These are phyloP conservation scores for Simplicillium aogashimaense DNA, from an alignment of 2,329 filamentous ascomycete genomes.

Conservation along the genomic window DNA sequence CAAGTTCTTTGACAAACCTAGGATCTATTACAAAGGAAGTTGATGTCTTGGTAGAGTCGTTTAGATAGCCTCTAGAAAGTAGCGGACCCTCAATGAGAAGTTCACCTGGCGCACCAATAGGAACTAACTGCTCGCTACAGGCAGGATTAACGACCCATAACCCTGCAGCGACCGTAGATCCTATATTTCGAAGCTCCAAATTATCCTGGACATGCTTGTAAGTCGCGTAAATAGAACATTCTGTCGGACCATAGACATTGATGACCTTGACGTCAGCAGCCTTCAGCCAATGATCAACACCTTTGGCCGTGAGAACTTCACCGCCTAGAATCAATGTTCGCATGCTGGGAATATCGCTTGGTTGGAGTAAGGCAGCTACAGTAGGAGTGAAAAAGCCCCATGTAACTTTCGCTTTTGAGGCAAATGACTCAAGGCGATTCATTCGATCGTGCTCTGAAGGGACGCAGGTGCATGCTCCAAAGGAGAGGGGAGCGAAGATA, in stretches of 20 bases:
- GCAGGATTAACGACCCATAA: constrained; percentile 11
- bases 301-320: constrained; percentile 20
- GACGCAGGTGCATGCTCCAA: constrained; percentile 10
- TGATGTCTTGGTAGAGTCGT: constrained; percentile 19
- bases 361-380: constrained; percentile 5
- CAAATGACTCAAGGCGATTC: constrained; percentile 6
- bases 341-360: constrained; percentile 2
- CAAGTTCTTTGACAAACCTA: constrained; percentile 1
- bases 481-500: constrained; percentile 6
- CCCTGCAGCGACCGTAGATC: constrained; percentile 1
- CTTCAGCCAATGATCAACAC: constrained; percentile 5
- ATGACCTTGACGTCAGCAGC: constrained; percentile 18
- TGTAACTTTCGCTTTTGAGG: constrained; percentile 2
- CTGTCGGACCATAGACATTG: constrained; percentile 31
- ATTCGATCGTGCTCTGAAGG: constrained; percentile 9
- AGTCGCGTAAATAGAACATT: constrained; percentile 19
- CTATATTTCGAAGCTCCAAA: neutral
- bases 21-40: constrained; percentile 9
- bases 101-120: constrained; percentile 16
- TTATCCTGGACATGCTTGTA: neutral
- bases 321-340: constrained; percentile 9
- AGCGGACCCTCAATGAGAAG: constrained; percentile 28
- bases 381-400: constrained; percentile 7
- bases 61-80: constrained; percentile 37
- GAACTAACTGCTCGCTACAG: constrained; percentile 8